Conservation (phyloP, 352 stramenopile genomes). For the Globisporangium lucens region DNA sequence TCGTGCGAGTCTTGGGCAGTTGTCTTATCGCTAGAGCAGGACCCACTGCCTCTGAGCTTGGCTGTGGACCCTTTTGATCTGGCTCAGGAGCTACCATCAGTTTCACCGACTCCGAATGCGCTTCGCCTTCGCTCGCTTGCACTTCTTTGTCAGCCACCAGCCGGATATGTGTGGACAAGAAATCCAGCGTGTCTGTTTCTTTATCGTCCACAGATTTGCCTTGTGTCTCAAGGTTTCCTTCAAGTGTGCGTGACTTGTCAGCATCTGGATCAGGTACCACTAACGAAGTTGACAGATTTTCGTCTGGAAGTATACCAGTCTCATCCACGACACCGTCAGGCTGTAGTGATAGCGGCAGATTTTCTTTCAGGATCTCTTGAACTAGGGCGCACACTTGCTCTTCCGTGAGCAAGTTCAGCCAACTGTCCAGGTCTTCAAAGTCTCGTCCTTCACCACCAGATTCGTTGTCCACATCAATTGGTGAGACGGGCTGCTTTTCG, state of each 20-base stretch:
- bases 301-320: background rate
- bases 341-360: background rate
- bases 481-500: conserved; percentile 4
- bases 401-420: conserved; percentile 39
- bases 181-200: conserved; percentile 32
- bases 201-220: conserved; percentile 18
- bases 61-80: background rate
- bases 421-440: conserved; percentile 18
- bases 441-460: background rate
- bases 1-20: background rate
- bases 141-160: conserved; percentile 27
- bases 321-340: background rate
- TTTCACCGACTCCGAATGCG: background rate
- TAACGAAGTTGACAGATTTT: too few species aligned
- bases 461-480: background rate
- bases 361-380: conserved; percentile 42
- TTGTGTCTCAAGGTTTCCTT: background rate
- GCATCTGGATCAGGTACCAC: background rate
- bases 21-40: background rate
- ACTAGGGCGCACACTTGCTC: conserved; percentile 44
- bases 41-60: too few species aligned
- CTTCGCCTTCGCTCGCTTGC: conserved; percentile 17
- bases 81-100: background rate
- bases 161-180: conserved; percentile 4
- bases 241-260: background rate